A percentile compares a stretch with the other conserved stretches of the same genome.
Evolutionary conservation across 768 basidiomycete species (phyloP).

Genomic region (Lentinus brumalis): DNA sequence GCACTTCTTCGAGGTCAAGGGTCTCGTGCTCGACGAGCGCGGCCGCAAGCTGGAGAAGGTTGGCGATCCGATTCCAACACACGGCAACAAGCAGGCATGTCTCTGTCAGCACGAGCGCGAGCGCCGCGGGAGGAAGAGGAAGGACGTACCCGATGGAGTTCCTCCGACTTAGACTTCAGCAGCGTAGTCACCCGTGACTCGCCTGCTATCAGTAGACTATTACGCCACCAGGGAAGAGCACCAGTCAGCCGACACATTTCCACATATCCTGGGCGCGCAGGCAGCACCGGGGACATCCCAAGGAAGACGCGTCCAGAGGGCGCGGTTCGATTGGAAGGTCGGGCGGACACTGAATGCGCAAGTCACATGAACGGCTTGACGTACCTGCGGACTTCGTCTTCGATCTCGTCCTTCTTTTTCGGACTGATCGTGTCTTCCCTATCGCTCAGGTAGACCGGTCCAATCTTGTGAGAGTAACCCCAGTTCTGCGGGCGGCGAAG

Average conservation of each 20-base stretch:
- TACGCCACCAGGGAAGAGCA: slow-evolving; percentile 14
- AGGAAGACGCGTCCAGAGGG: neutral
- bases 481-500: slow-evolving; percentile 49
- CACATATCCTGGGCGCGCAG: slow-evolving; percentile 5
- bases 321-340: slow-evolving; percentile 4
- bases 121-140: slow-evolving; percentile 21
- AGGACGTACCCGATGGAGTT: slow-evolving; percentile 46
- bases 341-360: slow-evolving; percentile 5
- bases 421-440: slow-evolving; percentile 72
- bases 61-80: slow-evolving; percentile 2
- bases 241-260: slow-evolving; percentile 9
- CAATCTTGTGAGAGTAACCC: slow-evolving; percentile 78
- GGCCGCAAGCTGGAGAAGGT: slow-evolving; percentile 67
- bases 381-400: slow-evolving; percentile 82
- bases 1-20: slow-evolving; percentile 82
- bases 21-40: slow-evolving; percentile 97
- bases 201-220: slow-evolving; percentile 51
- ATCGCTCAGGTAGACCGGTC: slow-evolving; percentile 82
- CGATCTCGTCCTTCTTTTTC: slow-evolving; percentile 80
- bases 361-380: slow-evolving; percentile 34
- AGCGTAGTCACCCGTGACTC: slow-evolving; percentile 44
- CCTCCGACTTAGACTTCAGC: slow-evolving; percentile 43
- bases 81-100: slow-evolving; percentile 2
- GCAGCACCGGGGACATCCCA: neutral
- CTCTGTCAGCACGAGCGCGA: slow-evolving; percentile 11